Evolutionary conservation across 257 asterid genomes (phyloP).

Genomic region (Striga asiatica): DNA sequence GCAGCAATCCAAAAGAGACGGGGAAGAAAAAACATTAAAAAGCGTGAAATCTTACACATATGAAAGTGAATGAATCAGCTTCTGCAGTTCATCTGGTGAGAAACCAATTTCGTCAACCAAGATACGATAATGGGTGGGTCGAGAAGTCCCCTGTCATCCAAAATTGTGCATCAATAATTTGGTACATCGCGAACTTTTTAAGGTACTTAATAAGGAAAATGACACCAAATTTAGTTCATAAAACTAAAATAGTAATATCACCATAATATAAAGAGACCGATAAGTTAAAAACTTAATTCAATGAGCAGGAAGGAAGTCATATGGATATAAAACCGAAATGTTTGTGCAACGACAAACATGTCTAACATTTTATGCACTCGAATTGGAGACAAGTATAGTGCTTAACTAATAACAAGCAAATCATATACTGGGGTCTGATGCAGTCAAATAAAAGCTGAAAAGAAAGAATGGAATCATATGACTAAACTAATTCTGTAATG

Average conservation of each 20-base stretch:
- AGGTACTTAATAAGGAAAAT: neutral
- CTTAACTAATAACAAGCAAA: too few species aligned
- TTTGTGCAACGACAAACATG: too few species aligned
- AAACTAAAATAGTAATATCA: neutral
- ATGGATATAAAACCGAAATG: too few species aligned
- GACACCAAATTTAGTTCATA: neutral
- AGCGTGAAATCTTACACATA: slow-evolving; percentile 57
- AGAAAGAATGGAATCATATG: too few species aligned
- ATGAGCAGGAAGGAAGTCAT: neutral
- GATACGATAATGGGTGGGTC: slow-evolving; percentile 88
- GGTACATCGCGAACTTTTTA: neutral
- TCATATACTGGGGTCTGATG: too few species aligned
- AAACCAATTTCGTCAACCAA: slow-evolving; percentile 89
- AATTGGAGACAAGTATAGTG: too few species aligned
- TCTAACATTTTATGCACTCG: neutral
- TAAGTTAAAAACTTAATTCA: neutral
- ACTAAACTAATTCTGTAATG: neutral
- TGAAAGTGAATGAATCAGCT: slow-evolving; percentile 69
- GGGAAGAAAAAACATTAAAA: neutral
- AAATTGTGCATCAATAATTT: neutral
- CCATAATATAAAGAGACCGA: neutral
- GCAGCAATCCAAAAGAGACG: neutral
- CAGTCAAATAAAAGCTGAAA: too few species aligned
- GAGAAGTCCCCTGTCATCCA: slow-evolving; percentile 67
- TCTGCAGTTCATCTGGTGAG: slow-evolving; percentile 78